Evolutionary conservation across 1,284 basidiomycete genomes (phyloP).

Genomic region (Naganishia albida): DNA sequence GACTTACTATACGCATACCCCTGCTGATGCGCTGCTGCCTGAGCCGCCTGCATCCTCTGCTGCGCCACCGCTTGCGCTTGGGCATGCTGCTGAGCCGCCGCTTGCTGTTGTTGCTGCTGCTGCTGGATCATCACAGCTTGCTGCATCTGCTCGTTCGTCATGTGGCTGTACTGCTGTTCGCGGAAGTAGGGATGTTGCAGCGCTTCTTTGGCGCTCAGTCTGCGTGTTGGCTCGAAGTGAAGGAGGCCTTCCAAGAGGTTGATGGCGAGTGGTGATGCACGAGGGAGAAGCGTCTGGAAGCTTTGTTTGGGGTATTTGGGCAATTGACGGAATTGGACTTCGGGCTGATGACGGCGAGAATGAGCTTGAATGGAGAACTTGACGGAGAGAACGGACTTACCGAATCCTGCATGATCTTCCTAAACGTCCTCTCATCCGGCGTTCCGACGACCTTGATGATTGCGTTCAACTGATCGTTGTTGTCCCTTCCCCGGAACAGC

Average conservation of each 20-base stretch:
- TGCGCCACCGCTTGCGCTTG: constrained; percentile 17
- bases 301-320: constrained; percentile 90
- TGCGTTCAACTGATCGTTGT: constrained; percentile 94
- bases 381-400: constrained; percentile 58
- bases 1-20: constrained; percentile 22
- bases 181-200: constrained; percentile 88
- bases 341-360: constrained; percentile 63
- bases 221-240: constrained; percentile 92
- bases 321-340: constrained; percentile 83
- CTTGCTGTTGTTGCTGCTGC: constrained; percentile 43
- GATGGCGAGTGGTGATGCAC: constrained; percentile 90
- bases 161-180: constrained; percentile 19
- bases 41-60: constrained; percentile 29
- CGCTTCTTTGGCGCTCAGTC: constrained; percentile 89
- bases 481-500: constrained; percentile 94
- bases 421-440: constrained; percentile 82
- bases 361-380: background rate
- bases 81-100: constrained; percentile 41
- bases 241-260: constrained; percentile 93
- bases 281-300: constrained; percentile 84
- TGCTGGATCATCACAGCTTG: constrained; percentile 17
- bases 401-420: constrained; percentile 88
- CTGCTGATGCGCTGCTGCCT: constrained; percentile 22
- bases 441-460: constrained; percentile 98
- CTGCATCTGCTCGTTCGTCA: constrained; percentile 25